Percentiles rank a stretch among this genome's conserved stretches.
phyloP scores from a whole-genome alignment of 2,329 filamentous ascomycete species.

The Verticillium longisporum region DNA sequence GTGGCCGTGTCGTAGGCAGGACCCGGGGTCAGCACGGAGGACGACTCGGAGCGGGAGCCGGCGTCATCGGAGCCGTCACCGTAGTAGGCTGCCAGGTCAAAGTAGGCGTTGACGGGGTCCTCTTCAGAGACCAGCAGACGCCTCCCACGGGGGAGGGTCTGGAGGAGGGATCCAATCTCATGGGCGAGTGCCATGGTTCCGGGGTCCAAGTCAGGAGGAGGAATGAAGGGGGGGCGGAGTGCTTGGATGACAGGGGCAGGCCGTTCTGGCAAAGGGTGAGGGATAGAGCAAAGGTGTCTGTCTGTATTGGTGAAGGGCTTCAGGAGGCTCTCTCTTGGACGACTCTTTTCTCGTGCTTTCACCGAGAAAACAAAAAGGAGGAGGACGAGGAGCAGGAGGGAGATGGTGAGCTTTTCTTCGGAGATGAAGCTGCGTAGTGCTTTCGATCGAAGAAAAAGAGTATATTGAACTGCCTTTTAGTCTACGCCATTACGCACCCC shows the following conservation, averaged over 20 bases:
- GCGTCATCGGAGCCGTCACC: slow-evolving; percentile 1
- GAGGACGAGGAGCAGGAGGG: neutral
- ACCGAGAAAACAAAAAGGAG: neutral
- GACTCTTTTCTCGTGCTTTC: neutral
- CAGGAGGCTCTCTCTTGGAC: neutral
- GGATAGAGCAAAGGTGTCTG: neutral
- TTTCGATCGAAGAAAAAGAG: neutral
- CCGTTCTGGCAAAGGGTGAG: neutral
- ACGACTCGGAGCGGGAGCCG: neutral
- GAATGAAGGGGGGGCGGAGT: neutral
- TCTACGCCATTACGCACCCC: neutral
- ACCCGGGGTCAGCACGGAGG: slow-evolving; percentile 2
- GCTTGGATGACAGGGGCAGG: no score
- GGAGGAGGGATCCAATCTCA: neutral
- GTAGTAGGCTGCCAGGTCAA: slow-evolving; percentile 4
- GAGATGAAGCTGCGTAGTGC: neutral
- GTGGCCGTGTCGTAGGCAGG: neutral
- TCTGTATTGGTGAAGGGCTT: neutral
- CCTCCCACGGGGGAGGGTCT: neutral
- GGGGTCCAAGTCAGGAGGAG: neutral
- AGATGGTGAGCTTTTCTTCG: neutral
- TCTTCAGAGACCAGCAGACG: neutral
- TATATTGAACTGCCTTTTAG: neutral
- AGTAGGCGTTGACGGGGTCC: slow-evolving; percentile 2
- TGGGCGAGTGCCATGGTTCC: neutral